Evolutionary conservation across 768 basidiomycete genomes (phyloP).

Genomic region (Cystobasidium ongulense): DNA sequence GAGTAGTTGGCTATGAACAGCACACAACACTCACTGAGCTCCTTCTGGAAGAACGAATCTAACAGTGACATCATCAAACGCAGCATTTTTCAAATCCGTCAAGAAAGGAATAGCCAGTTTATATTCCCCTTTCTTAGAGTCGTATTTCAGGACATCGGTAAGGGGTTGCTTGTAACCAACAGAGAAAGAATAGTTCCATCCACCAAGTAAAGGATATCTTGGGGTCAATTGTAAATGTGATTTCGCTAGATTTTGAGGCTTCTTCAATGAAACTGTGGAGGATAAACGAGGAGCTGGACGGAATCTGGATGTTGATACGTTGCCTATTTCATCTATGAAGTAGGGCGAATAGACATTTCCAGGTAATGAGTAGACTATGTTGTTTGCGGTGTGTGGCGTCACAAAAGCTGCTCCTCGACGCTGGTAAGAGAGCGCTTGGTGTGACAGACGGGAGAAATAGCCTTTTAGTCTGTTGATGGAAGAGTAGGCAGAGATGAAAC

Average conservation of each 20-base stretch:
- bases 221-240: slow-evolving; percentile 65
- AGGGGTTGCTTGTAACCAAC: slow-evolving; percentile 83
- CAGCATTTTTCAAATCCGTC: slow-evolving; percentile 68
- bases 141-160: slow-evolving; percentile 52
- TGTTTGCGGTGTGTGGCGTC: slow-evolving; percentile 36
- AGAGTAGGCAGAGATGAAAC: no score
- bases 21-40: slow-evolving; percentile 47
- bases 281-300: slow-evolving; percentile 53
- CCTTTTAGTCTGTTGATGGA: slow-evolving; percentile 75
- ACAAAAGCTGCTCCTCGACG: slow-evolving; percentile 57
- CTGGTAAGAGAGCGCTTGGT: slow-evolving; percentile 63
- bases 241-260: not conserved
- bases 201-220: slow-evolving; percentile 84
- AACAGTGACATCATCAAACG: slow-evolving; percentile 70
- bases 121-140: slow-evolving; percentile 58
- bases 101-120: slow-evolving; percentile 75
- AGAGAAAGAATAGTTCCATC: slow-evolving; percentile 95
- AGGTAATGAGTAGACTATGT: slow-evolving; percentile 67
- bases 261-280: slow-evolving; percentile 49
- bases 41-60: slow-evolving; percentile 83
- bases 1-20: no score
- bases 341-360: slow-evolving; percentile 72
- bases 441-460: slow-evolving; percentile 82
- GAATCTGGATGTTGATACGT: slow-evolving; percentile 87
- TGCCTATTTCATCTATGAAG: slow-evolving; percentile 85